Percentiles rank a stretch among this genome's conserved stretches.
Conservation (phyloP, 176 grass and related monocot species). For the Triticum turgidum region DNA sequence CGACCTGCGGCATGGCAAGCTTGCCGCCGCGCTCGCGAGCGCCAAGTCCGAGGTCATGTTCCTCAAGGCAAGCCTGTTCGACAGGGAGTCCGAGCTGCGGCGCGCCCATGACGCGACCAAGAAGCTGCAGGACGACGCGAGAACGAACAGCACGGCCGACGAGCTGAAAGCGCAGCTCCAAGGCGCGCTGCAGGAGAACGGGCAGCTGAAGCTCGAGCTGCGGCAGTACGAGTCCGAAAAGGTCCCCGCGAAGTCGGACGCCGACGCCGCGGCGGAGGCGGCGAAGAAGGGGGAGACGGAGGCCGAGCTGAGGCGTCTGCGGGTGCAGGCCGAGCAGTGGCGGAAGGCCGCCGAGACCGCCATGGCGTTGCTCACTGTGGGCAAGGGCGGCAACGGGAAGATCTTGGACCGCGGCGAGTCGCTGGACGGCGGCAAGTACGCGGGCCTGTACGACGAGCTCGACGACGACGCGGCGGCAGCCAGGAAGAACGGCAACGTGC, state of each 20-base stretch:
- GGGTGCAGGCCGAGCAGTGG: conserved; percentile 98
- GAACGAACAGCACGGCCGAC: conserved; percentile 8
- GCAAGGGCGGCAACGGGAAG: conserved; percentile 68
- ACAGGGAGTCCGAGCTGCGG: conserved; percentile 66
- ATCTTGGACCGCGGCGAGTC: conserved; percentile 61
- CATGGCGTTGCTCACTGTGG: conserved; percentile 73
- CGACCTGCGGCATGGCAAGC: conserved; percentile 57
- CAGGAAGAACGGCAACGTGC: conserved; percentile 82
- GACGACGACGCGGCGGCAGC: conserved; percentile 65
- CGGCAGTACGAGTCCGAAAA: conserved; percentile 48
- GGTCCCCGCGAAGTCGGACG: conserved; percentile 33
- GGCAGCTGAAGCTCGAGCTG: conserved; percentile 50
- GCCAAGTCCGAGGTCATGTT: conserved; percentile 60
- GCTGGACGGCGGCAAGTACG: conserved; percentile 56
- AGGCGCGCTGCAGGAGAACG: conserved; percentile 55
- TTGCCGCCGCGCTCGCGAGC: conserved; percentile 39
- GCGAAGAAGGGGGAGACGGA: conserved; percentile 65
- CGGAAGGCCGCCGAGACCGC: conserved; percentile 91
- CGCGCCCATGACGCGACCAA: conserved; percentile 45
- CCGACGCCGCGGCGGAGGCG: conserved; percentile 28
- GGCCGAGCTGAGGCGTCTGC: conserved; percentile 68
- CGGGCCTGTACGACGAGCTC: conserved; percentile 47
- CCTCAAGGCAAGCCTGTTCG: conserved; percentile 89
- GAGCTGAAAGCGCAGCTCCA: conserved; percentile 47
- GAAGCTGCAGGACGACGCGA: conserved; percentile 41